Evolutionary conservation across 176 grass and related monocot species (phyloP), one percentile per base, ranked within the genome.

Genomic region (Dendrocalamus sinicus): DNA sequence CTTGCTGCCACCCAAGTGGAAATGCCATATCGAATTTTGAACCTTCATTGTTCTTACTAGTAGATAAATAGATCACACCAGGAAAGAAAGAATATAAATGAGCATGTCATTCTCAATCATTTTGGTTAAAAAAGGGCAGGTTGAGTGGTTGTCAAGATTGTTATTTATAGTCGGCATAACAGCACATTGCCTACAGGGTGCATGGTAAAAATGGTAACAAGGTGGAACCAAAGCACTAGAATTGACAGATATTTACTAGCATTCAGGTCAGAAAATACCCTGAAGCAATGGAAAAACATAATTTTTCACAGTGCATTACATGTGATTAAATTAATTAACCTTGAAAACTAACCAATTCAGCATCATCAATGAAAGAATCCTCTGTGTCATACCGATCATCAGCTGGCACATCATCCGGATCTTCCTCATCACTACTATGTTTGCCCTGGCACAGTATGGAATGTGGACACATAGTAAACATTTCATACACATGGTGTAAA

Each of bases 351-450:
- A 92, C 91, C 93, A 95, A 87, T 81, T 95, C 93, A 60, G 83
- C 60, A 52, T 92, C 93, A 85, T 95, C 93, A 82, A 95, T 95
- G 65, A 95, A 95, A 28, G 91, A 95, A 89, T 95, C 93, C 67
- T 95, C 91, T 14, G 93, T 95, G 63, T 95, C 93, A 87, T 95
- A 92, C 65, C 92, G 93, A 89, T 95, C 91, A 87, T 92, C 93
- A 81, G 91, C 93, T 43, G 88, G 93, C 17, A 73, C 87, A 79
- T 90, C 93, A 89, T 87, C 83, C 45, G 89, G 4, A 76, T 92
- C 86, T 89, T 92, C 93, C 62, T 95, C 93, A 8, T 95, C 88
- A 47, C 93, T 95, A 57, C 93, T 95, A 68, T 92, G 89, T 48
- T 92, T 92, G 3, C 91, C 91, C 93, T 95, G 48, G 32, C 67